These are phyloP conservation scores for Alternaria infectoria DNA, from an alignment of 2,329 filamentous ascomycete genomes.

Conservation along the genomic window DNA sequence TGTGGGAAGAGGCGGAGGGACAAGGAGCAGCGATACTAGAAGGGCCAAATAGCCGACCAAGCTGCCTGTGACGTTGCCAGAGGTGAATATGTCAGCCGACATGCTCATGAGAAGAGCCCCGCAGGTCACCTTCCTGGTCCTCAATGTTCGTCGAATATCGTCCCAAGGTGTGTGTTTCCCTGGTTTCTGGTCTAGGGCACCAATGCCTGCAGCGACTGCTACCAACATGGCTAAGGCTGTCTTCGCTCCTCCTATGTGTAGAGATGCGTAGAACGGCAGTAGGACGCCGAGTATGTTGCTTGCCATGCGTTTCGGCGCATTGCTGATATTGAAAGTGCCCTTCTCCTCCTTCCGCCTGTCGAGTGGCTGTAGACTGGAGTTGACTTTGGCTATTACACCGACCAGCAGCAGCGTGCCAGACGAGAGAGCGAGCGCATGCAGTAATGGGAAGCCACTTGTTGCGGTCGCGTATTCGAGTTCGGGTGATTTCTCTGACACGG, in stretches of 20 bases:
- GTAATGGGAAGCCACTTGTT: constrained; percentile 36
- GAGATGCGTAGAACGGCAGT: constrained; percentile 63
- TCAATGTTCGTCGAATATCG: constrained; percentile 41
- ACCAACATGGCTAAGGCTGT: constrained; percentile 60
- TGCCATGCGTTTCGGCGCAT: constrained; percentile 30
- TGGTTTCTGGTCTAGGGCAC: constrained; percentile 37
- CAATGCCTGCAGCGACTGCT: constrained; percentile 55
- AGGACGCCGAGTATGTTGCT: constrained; percentile 51
- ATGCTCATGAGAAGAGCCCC: constrained; percentile 43
- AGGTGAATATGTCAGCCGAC: constrained; percentile 42
- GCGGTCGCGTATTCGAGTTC: constrained; percentile 10
- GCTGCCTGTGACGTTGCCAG: constrained; percentile 29
- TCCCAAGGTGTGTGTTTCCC: constrained; percentile 43
- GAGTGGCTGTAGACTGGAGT: constrained; percentile 36
- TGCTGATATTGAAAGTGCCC: constrained; percentile 10
- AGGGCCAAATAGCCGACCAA: constrained; percentile 57
- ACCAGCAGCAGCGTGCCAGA: constrained; percentile 55
- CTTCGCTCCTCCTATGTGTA: constrained; percentile 61
- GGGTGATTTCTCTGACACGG: constrained; percentile 24
- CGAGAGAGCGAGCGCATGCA: constrained; percentile 55
- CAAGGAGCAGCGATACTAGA: constrained; percentile 52
- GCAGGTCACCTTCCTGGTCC: constrained; percentile 46
- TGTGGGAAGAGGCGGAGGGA: constrained; percentile 58
- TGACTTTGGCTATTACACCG: constrained; percentile 49
- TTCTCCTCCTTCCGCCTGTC: constrained; percentile 45